Evolutionary conservation across 345 rosid genomes (phyloP).

Genomic region (Gossypium turneri): DNA sequence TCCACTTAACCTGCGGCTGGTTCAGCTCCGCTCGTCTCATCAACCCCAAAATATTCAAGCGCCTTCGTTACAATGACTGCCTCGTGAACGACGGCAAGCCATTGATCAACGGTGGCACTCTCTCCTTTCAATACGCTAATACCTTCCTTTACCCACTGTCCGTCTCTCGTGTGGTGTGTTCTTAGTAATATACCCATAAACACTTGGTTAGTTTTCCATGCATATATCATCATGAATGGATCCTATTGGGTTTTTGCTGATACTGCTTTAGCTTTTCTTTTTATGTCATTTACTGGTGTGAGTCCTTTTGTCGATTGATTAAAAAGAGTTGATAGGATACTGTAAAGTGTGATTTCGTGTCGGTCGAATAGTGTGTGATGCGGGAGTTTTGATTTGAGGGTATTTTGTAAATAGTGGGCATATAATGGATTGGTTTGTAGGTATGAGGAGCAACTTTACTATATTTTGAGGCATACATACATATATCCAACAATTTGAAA

Average conservation of each 20-base stretch:
- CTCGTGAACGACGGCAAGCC: conserved; percentile 81
- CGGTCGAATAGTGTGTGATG: no score
- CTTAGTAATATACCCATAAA: not conserved
- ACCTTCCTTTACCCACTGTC: conserved; percentile 68
- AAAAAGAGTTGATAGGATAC: not conserved
- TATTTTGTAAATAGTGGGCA: not conserved
- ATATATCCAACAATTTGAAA: not conserved
- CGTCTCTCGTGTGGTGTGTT: conserved; percentile 58
- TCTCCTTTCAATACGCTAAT: conserved; percentile 74
- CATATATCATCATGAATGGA: no score
- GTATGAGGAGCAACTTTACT: not conserved
- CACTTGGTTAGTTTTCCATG: no score
- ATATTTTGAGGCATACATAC: not conserved
- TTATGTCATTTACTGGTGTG: not conserved
- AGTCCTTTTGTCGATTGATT: not conserved
- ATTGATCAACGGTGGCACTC: conserved; percentile 46
- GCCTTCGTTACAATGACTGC: conserved; percentile 76
- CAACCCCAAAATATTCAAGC: conserved; percentile 78
- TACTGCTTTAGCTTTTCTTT: no score
- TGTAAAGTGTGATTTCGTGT: not conserved
- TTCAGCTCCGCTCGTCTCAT: conserved; percentile 75
- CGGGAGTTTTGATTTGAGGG: not conserved
- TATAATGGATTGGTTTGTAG: not conserved
- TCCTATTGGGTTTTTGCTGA: no score
- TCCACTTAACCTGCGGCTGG: conserved; percentile 85